Evolutionary conservation across 805 yeast species (phyloP), one percentile per base, ranked within the genome.

Genomic region (Starmerella scarabaei): DNA sequence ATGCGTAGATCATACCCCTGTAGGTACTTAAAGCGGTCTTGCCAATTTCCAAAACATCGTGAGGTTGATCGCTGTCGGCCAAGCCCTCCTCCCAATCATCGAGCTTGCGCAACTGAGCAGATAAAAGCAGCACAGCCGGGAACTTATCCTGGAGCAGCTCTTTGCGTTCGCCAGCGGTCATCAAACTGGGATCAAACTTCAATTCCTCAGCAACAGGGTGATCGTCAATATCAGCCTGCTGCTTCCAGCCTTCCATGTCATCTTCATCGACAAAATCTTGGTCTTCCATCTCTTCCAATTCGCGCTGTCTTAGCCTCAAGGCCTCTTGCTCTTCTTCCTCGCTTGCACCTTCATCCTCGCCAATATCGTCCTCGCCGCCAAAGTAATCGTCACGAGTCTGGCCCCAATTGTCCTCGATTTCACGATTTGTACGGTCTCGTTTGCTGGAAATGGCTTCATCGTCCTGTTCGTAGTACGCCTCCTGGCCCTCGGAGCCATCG

Each of bases 261-360:
- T 69, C 81, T 71, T 80, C 76, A 35, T 75, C 93, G 49, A 79
- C 61, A 54, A 69, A 78, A 57, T 78, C 86, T 23, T 65, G 77
- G 71, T 81, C 77, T 36, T 72, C 73, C 51, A 86, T 65, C 33
- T 80, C 93, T 49, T 74, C 74, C 43, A 83, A 61, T 57, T 85
- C 85, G 50, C 72, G 69, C 63, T 80, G 80, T 61, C 86, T 96
- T 50, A 83, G 75, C 54, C 84, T 75, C 36, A 82, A 55, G 0
- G 97, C 97, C 61, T 91, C 96, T 51, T 74, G 76, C 42, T 88
- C 91, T 61, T 85, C 77, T 46, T 73, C 76, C 46, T 73, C 76
- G 4, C 83, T 80, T 24, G 75, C 77, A 39, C 75, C 93, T 24
- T 78, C 88, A 48, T 81, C 93, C 58, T 68, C 82, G 49, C 62